Conservation (phyloP, 169 alveolate genomes). For the Plasmodium falciparum region DNA sequence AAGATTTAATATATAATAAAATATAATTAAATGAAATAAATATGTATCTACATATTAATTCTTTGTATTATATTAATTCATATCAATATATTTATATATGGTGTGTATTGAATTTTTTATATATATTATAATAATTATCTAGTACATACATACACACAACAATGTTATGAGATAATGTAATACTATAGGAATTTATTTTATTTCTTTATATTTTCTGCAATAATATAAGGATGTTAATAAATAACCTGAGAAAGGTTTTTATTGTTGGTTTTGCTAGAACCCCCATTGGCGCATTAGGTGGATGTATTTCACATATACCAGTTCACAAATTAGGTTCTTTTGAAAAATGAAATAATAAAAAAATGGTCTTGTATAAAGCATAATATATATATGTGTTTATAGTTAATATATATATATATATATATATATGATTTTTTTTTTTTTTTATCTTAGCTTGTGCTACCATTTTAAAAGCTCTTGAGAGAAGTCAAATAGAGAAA, state of each 20-base stretch:
- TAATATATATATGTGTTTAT: background rate
- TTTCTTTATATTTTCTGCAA: background rate
- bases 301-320: constrained; percentile 66
- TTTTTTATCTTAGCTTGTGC: constrained; percentile 24
- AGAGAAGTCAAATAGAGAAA: constrained; percentile 64
- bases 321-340: constrained; percentile 65
- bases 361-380: background rate
- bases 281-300: constrained; percentile 73
- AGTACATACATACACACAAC: too few species aligned
- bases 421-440: background rate
- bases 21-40: too few species aligned
- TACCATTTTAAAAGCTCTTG: constrained; percentile 76
- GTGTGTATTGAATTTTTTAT: too few species aligned
- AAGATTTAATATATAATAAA: too few species aligned
- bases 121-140: too few species aligned
- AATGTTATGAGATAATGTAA: background rate
- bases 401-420: background rate
- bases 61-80: too few species aligned
- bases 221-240: constrained; percentile 15
- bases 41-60: too few species aligned
- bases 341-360: constrained; percentile 5
- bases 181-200: background rate
- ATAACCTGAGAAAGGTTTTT: constrained; percentile 43
- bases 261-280: constrained; percentile 75
- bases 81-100: too few species aligned